phyloP scores from a whole-genome alignment of 345 rosid species.

The Populus nigra region DNA sequence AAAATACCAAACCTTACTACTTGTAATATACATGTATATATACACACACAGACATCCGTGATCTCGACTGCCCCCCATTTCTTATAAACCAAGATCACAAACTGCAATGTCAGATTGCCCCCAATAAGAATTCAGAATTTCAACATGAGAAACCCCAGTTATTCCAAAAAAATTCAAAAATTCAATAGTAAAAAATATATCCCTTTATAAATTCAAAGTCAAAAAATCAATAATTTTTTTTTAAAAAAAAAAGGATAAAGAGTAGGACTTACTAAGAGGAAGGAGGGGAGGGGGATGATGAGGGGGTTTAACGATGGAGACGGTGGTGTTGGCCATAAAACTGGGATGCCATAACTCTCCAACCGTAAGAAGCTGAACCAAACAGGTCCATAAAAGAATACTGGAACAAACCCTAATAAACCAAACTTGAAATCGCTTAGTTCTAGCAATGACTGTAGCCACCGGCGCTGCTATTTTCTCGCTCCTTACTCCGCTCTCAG shows the following conservation, averaged over 20 bases:
- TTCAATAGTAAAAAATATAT: neutral
- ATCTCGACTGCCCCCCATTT: neutral
- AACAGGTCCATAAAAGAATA: constrained; percentile 95
- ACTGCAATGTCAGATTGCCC: neutral
- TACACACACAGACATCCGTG: neutral
- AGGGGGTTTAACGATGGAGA: constrained; percentile 39
- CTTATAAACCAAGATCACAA: constrained; percentile 1
- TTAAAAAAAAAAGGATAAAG: constrained; percentile 17
- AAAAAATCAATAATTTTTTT: constrained; percentile 43
- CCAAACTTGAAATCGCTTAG: constrained; percentile 76
- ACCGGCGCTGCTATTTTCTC: constrained; percentile 42
- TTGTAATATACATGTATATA: too few relatives aligned
- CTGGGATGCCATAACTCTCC: constrained; percentile 84
- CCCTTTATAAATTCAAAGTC: neutral
- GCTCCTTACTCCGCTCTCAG: constrained; percentile 55
- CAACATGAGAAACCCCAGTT: neutral
- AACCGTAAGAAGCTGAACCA: constrained; percentile 85
- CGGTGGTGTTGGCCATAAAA: constrained; percentile 49
- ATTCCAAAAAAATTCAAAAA: neutral
- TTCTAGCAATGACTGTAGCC: constrained; percentile 52
- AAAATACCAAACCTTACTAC: constrained; percentile 1
- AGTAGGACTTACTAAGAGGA: constrained; percentile 44
- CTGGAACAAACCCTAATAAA: constrained; percentile 81
- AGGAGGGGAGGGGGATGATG: constrained; percentile 20
- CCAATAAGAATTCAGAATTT: neutral